Conservation (phyloP, 495 filamentous ascomycete species). For the Parmelia sp. region DNA sequence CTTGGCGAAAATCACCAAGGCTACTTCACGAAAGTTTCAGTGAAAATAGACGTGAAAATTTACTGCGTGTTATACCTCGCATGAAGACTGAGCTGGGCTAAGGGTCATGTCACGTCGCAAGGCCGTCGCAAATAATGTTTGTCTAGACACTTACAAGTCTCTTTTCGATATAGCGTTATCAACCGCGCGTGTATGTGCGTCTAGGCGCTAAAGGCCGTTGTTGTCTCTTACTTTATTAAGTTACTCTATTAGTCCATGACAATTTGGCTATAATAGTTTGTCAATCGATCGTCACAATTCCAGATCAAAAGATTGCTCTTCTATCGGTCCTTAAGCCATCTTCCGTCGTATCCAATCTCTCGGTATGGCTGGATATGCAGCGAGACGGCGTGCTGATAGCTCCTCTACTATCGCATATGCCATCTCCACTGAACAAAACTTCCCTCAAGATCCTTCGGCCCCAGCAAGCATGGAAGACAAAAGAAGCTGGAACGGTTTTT, state of each 20-base stretch:
- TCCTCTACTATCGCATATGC: constrained; percentile 6
- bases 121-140: not conserved
- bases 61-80: not conserved
- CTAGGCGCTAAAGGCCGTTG: not conserved
- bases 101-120: not conserved
- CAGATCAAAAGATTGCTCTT: not conserved
- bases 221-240: not conserved
- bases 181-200: not conserved
- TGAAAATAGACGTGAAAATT: not conserved
- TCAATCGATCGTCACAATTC: not conserved
- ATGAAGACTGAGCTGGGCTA: not conserved
- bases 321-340: too few relatives aligned
- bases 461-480: constrained; percentile 41
- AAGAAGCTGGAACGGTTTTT: constrained; percentile 65
- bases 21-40: not conserved
- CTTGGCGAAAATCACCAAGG: not conserved
- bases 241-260: not conserved
- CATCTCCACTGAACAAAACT: constrained; percentile 13
- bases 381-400: constrained; percentile 33
- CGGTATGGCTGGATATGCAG: constrained; percentile 35
- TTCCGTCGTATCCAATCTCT: too few relatives aligned
- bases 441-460: constrained; percentile 31
- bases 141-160: not conserved
- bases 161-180: not conserved
- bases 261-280: not conserved